Evolutionary conservation across 2,329 filamentous ascomycete species (phyloP).

Genomic region (Pseudocercospora macadamiae): DNA sequence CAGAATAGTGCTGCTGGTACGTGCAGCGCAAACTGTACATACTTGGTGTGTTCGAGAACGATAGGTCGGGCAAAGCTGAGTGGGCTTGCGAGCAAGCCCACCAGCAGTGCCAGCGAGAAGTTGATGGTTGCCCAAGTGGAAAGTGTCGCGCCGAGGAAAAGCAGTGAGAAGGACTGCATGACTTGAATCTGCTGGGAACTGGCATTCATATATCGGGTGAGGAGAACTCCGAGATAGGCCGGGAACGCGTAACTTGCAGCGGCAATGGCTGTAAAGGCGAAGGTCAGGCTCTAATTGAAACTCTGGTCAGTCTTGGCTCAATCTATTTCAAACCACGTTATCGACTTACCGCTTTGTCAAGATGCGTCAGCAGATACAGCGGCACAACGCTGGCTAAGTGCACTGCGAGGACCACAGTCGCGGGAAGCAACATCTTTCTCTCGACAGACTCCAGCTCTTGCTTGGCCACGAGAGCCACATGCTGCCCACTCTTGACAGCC

Average conservation of each 20-base stretch:
- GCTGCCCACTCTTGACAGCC: constrained; percentile 40
- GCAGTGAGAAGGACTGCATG: constrained; percentile 87
- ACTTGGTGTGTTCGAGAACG: constrained; percentile 14
- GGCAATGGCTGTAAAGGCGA: constrained; percentile 50
- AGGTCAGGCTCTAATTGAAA: constrained; percentile 57
- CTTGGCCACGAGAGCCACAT: constrained; percentile 44
- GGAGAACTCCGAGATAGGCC: constrained; percentile 27
- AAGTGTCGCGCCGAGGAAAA: constrained; percentile 87
- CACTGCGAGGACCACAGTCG: constrained; percentile 70
- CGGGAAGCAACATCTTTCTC: constrained; percentile 70
- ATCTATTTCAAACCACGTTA: no score
- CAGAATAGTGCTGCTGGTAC: constrained; percentile 20
- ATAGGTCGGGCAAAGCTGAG: constrained; percentile 68
- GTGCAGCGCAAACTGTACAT: constrained; percentile 15
- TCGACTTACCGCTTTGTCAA: constrained; percentile 63
- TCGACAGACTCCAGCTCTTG: constrained; percentile 52
- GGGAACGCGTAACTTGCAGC: constrained; percentile 44
- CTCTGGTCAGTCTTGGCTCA: no score
- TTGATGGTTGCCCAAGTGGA: constrained; percentile 93
- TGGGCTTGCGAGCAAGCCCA: constrained; percentile 78
- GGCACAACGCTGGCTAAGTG: constrained; percentile 81
- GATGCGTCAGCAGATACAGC: constrained; percentile 82
- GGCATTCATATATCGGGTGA: constrained; percentile 22
- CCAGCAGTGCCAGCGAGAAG: constrained; percentile 84
- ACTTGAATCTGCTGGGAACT: constrained; percentile 70